Conservation (phyloP, 2,329 filamentous ascomycete genomes). For the Aureobasidium mangrovei region DNA sequence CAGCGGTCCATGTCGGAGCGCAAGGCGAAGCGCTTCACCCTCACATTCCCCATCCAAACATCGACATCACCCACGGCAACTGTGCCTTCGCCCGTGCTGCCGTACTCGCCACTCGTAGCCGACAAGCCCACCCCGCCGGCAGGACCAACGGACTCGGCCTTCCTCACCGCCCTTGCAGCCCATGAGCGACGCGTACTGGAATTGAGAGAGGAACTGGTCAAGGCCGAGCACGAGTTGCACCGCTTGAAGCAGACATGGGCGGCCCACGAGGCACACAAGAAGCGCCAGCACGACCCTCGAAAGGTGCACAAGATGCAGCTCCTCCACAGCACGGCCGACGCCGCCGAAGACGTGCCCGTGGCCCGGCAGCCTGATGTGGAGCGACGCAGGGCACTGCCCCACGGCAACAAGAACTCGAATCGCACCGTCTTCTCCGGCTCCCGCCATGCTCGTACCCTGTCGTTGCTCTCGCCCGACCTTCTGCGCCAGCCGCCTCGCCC, state of each 20-base stretch:
- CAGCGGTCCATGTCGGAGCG: slow-evolving; percentile 9
- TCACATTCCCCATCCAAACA: slow-evolving; percentile 42
- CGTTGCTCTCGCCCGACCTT: slow-evolving; percentile 63
- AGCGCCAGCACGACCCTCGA: slow-evolving; percentile 54
- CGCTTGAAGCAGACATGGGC: slow-evolving; percentile 79
- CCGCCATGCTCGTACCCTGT: slow-evolving; percentile 58
- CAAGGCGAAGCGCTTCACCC: slow-evolving; percentile 36
- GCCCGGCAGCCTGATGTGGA: slow-evolving; percentile 54
- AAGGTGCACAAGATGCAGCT: slow-evolving; percentile 52
- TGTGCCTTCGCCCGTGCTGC: slow-evolving; percentile 24
- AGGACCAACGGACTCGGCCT: slow-evolving; percentile 37
- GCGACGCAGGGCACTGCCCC: slow-evolving; percentile 59
- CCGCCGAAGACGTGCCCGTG: background rate
- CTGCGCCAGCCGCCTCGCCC: slow-evolving; percentile 7
- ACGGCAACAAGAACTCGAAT: slow-evolving; percentile 38
- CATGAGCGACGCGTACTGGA: slow-evolving; percentile 89
- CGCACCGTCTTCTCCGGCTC: slow-evolving; percentile 56
- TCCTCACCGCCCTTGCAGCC: slow-evolving; percentile 82
- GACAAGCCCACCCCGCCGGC: slow-evolving; percentile 41
- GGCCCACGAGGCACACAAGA: slow-evolving; percentile 64
- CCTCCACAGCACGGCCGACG: slow-evolving; percentile 32
- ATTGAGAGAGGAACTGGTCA: slow-evolving; percentile 77
- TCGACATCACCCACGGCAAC: slow-evolving; percentile 24
- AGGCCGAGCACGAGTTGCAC: slow-evolving; percentile 68
- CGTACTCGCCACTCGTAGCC: slow-evolving; percentile 21